Evolutionary conservation across 148 eudicot species (phyloP).

Genomic region (Fagopyrum esculentum): DNA sequence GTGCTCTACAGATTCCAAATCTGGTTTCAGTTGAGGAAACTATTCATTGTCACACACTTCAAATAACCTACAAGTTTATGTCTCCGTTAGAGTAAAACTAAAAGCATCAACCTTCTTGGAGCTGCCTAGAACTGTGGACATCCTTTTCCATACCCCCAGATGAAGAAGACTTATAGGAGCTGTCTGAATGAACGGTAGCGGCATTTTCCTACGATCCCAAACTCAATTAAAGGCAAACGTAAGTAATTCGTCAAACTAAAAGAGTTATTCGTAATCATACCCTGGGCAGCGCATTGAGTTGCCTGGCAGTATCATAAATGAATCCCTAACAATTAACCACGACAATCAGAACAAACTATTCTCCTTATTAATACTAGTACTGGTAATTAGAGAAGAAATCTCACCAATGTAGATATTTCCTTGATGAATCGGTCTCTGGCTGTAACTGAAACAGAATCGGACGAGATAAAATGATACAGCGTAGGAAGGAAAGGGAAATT

Average conservation of each 20-base stretch:
- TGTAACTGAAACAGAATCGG: conserved; percentile 19
- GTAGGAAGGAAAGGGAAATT: neutral
- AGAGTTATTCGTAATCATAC: conserved; percentile 20
- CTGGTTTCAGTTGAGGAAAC: conserved; percentile 9
- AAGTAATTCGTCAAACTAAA: neutral
- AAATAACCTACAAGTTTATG: neutral
- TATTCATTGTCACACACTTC: neutral
- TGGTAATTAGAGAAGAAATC: conserved; percentile 15
- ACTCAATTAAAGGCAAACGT: neutral
- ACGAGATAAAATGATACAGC: neutral
- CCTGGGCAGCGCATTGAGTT: conserved; percentile 64
- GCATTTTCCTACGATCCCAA: conserved; percentile 39
- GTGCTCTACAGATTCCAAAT: conserved; percentile 31
- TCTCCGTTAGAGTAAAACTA: neutral
- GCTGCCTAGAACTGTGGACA: conserved; percentile 40
- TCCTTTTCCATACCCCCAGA: conserved; percentile 14
- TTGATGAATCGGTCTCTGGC: conserved; percentile 36
- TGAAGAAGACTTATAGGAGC: conserved; percentile 19
- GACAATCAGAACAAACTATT: neutral
- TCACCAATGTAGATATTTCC: conserved; percentile 53
- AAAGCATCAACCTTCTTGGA: conserved; percentile 41
- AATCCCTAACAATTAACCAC: conserved; percentile 30
- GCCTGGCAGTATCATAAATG: conserved; percentile 32
- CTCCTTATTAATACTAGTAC: neutral
- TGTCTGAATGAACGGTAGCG: conserved; percentile 31